phyloP scores from a whole-genome alignment of 2,329 filamentous ascomycete genomes.

The Colletotrichum tofieldiae region DNA sequence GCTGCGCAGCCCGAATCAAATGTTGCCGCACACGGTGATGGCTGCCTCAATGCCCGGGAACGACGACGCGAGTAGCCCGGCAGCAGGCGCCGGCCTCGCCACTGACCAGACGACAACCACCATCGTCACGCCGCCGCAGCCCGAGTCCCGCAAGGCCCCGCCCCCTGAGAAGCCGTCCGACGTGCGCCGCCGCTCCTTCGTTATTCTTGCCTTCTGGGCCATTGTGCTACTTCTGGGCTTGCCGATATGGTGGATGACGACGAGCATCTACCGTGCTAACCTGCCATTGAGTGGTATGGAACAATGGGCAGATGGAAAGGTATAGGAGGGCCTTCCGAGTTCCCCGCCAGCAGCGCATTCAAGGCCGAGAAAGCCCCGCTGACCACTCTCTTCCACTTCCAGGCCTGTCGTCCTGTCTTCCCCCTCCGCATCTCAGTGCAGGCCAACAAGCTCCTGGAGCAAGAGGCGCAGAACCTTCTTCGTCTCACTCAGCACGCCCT shows the following conservation, averaged over 20 bases:
- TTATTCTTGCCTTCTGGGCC: constrained; percentile 92
- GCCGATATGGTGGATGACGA: constrained; percentile 97
- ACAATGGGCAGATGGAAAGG: constrained; percentile 92
- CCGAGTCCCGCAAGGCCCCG: constrained; percentile 63
- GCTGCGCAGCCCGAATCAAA: constrained; percentile 18
- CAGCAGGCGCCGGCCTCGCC: not conserved
- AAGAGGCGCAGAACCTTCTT: constrained; percentile 81
- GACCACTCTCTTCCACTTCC: constrained; percentile 6
- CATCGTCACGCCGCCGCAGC: constrained; percentile 15
- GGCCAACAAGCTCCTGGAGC: constrained; percentile 74
- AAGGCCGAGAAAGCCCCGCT: not conserved
- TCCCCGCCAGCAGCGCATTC: not conserved
- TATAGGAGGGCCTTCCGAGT: constrained; percentile 57
- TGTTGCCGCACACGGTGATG: constrained; percentile 16
- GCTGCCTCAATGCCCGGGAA: constrained; percentile 33
- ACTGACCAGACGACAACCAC: constrained; percentile 1
- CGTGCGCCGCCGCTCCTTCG: constrained; percentile 77
- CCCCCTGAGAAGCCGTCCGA: constrained; percentile 84
- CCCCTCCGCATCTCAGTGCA: constrained; percentile 87
- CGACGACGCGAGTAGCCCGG: constrained; percentile 25
- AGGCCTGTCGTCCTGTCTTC: constrained; percentile 92
- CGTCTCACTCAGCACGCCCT: constrained; percentile 88
- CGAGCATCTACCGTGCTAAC: constrained; percentile 88
- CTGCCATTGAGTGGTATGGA: constrained; percentile 90
- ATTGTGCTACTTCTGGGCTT: constrained; percentile 87